Conservation (phyloP, 805 yeast genomes). For the Lachancea kluyveri region DNA sequence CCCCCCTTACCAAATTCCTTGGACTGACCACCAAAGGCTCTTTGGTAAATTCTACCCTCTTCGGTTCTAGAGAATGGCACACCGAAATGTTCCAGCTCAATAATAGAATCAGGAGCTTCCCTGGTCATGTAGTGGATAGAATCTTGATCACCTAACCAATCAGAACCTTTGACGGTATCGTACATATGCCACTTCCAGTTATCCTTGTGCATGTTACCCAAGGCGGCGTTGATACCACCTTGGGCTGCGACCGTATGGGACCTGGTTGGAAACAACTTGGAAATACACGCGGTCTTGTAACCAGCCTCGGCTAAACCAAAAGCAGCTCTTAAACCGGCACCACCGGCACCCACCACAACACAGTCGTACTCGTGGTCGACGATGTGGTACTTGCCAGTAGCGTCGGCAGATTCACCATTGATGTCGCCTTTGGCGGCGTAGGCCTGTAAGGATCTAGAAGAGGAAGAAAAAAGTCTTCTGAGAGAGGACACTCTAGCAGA, state of each 20-base stretch:
- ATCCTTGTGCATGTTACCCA: conserved; percentile 97
- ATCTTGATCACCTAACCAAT: conserved; percentile 99
- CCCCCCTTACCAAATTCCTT: conserved; percentile 97
- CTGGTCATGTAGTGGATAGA: conserved; percentile 98
- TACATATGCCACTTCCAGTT: conserved; percentile 99
- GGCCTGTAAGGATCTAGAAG: conserved; percentile 40
- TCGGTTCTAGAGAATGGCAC: conserved; percentile 97
- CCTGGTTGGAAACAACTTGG: conserved; percentile 96
- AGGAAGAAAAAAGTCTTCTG: conserved; percentile 44
- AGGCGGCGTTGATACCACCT: conserved; percentile 98
- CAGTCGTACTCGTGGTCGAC: conserved; percentile 98
- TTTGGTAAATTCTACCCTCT: conserved; percentile 94
- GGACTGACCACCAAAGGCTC: conserved; percentile 98
- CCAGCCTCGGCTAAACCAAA: conserved; percentile 97
- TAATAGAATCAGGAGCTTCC: conserved; percentile 93
- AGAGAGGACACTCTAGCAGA: conserved; percentile 1
- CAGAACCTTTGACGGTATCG: conserved; percentile 98
- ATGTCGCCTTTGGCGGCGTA: conserved; percentile 33
- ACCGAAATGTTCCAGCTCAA: conserved; percentile 96
- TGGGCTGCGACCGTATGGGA: conserved; percentile 99
- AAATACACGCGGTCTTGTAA: conserved; percentile 93
- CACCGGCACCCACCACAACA: conserved; percentile 98
- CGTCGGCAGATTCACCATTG: conserved; percentile 43
- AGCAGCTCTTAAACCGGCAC: conserved; percentile 98
- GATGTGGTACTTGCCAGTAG: conserved; percentile 74